Base-by-base conservation (phyloP, 140 eudicot genomes). In the Stevia rebaudiana region DNA sequence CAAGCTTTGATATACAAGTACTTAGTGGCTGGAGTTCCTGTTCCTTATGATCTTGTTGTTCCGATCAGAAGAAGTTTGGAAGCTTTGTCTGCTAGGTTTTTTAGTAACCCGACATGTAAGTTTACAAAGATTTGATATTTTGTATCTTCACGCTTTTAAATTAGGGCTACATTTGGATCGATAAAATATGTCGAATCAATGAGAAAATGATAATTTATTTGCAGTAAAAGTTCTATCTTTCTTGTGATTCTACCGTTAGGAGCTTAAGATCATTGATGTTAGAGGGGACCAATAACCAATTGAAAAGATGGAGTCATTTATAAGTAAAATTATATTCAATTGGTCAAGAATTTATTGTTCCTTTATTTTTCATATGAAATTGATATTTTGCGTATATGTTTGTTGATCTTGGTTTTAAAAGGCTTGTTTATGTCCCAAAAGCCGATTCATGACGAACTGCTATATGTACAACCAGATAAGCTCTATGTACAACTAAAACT, bases 1-100 rank as follows among this genome's bases (percentile, higher is more conserved):
- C 97, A 89, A 79, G 97, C 97, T 6, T 72, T 85, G 73, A 81
- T 89, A 30, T 89, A 89, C 64, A 89, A 89, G 73, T 89, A 89
- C 25, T 69, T 89, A 48, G 85, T 89, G 36, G 97, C 97, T 16
- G 97, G 97, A 1, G 49, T 89, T 8, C 96, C 94, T 6, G 96
- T 88, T 3, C 96, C 96, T 1, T 81, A 87, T 11, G 96, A 88
- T 69, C 96, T 88, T 52, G 90, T 88, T 62, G 69, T 88, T 70
- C 94, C 94, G 0, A 85, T 88, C 56, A 79, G 95, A 60, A 78
- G 82, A 30, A 89, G 96, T 72, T 69, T 85, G 28, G 96, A 88
- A 51, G 87, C 88, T 9, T 42, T 89, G 18, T 83, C 97, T 18
- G 86, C 97, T 53, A 82, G 88, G 65, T 81, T 89, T 67, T 89